Evolutionary conservation across 140 eudicot species (phyloP).

Genomic region (Ambrosia hybrid): DNA sequence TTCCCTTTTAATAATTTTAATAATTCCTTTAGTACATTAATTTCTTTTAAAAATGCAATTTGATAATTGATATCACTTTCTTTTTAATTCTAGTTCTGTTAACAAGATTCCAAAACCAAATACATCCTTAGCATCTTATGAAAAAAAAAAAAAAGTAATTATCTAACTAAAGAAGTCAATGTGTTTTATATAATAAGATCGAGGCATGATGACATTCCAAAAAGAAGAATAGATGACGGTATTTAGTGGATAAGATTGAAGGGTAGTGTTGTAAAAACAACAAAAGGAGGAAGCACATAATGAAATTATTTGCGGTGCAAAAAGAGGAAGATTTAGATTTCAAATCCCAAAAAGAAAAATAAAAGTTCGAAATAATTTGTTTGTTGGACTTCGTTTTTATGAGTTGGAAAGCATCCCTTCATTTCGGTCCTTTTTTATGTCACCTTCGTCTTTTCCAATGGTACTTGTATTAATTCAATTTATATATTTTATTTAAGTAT

Average conservation of each 20-base stretch:
- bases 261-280: conserved; percentile 29
- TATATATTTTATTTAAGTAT: no score
- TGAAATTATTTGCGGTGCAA: conserved; percentile 39
- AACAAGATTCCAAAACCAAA: no score
- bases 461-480: no score
- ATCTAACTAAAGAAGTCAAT: neutral
- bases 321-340: conserved; percentile 39
- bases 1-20: no score
- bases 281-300: conserved; percentile 34
- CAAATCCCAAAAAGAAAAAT: conserved; percentile 19
- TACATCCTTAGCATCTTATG: no score
- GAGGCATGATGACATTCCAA: conserved; percentile 20
- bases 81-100: no score
- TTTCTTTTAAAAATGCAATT: no score
- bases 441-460: no score
- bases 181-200: neutral
- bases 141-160: neutral
- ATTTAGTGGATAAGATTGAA: conserved; percentile 49
- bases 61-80: no score
- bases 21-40: no score
- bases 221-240: conserved; percentile 32
- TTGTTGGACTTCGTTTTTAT: conserved; percentile 39
- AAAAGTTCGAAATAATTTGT: conserved; percentile 44
- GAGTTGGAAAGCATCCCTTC: conserved; percentile 44
- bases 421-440: neutral